A percentile compares a stretch with the other conserved stretches of the same genome.
Evolutionary conservation across 2,329 filamentous ascomycete genomes (phyloP).

Genomic region (Aspergillus amoenus): DNA sequence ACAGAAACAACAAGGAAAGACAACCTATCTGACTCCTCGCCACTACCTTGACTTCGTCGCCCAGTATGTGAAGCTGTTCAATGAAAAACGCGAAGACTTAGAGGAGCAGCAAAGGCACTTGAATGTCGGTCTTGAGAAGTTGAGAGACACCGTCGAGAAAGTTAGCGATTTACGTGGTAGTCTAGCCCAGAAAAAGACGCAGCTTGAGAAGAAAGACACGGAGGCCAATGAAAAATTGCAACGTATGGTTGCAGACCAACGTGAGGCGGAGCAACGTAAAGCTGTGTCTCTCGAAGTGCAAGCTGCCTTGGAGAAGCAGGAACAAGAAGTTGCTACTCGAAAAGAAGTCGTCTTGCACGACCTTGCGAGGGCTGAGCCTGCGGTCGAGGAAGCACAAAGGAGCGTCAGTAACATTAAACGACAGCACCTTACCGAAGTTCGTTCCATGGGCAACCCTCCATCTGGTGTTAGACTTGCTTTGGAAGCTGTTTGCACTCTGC

Average conservation of each 20-base stretch:
- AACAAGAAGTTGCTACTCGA: constrained; percentile 79
- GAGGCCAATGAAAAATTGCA: constrained; percentile 97
- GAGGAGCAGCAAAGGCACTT: constrained; percentile 98
- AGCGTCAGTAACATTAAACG: constrained; percentile 99
- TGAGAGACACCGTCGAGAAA: constrained; percentile 95
- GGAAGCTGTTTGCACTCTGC: constrained; percentile 92
- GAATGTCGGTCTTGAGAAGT: constrained; percentile 96
- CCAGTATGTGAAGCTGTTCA: constrained; percentile 96
- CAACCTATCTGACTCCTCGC: constrained; percentile 89
- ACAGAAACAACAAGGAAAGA: constrained; percentile 85
- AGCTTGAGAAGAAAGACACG: constrained; percentile 88
- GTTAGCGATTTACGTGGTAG: constrained; percentile 88
- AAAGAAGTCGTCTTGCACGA: constrained; percentile 83
- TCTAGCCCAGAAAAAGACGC: constrained; percentile 88
- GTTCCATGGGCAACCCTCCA: constrained; percentile 93
- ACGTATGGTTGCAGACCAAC: constrained; percentile 94
- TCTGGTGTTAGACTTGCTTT: constrained; percentile 86
- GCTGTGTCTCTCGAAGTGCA: constrained; percentile 86
- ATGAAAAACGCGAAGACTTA: constrained; percentile 95
- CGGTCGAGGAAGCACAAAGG: constrained; percentile 87
- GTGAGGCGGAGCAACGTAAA: constrained; percentile 89
- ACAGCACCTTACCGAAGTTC: constrained; percentile 94
- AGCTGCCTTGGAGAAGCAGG: constrained; percentile 80
- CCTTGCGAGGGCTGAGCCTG: constrained; percentile 86
- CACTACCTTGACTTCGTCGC: constrained; percentile 98